These are phyloP conservation scores for Cercophora newfieldiana DNA, from an alignment of 495 filamentous ascomycete genomes.

Conservation along the genomic window DNA sequence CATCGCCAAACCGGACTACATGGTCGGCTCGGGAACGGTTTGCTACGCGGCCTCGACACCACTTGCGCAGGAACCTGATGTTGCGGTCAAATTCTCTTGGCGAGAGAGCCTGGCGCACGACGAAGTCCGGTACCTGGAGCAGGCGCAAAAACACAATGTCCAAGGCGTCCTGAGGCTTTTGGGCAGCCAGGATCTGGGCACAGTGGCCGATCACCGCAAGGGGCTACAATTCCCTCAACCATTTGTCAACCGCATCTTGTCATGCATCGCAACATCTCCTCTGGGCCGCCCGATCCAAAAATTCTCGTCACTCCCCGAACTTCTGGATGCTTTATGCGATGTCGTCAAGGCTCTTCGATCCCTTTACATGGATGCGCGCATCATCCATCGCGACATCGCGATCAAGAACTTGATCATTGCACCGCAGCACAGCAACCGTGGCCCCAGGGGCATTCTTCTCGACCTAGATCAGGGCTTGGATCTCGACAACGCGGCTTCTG, in stretches of 20 bases:
- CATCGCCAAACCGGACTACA: not conserved
- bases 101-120: not conserved
- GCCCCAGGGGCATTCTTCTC: conserved; percentile 8
- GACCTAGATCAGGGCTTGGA: not conserved
- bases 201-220: not conserved
- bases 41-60: conserved; percentile 1
- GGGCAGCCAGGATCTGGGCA: not conserved
- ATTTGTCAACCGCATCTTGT: conserved; percentile 1
- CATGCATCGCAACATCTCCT: conserved; percentile 13
- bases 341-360: conserved; percentile 11
- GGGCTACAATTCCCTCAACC: conserved; percentile 9
- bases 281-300: conserved; percentile 2
- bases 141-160: not conserved
- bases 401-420: conserved; percentile 16
- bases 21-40: conserved; percentile 4
- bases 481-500: not conserved
- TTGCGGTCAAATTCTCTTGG: conserved; percentile 10
- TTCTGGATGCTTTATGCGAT: conserved; percentile 6
- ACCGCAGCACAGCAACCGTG: not conserved
- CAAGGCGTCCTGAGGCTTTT: conserved; percentile 2
- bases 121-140: not conserved
- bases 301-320: conserved; percentile 4
- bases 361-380: conserved; percentile 4
- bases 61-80: not conserved
- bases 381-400: conserved; percentile 14